Conservation (phyloP, 2,329 filamentous ascomycete species). For the Neofusicoccum ribis region DNA sequence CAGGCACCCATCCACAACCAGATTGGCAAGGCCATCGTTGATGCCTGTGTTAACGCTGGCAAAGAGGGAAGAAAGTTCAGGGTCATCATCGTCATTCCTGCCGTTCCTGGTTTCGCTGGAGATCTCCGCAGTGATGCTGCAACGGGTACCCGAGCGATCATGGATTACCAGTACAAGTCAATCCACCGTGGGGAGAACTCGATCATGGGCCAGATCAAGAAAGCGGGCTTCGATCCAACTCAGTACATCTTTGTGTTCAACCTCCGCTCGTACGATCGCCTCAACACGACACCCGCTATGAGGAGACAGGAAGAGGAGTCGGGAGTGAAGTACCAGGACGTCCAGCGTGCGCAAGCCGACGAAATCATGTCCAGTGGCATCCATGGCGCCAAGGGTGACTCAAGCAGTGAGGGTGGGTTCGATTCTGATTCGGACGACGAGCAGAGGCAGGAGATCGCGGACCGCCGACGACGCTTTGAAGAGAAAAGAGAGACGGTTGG, state of each 20-base stretch:
- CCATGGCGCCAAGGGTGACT: conserved; percentile 50
- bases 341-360: conserved; percentile 84
- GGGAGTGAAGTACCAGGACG: conserved; percentile 79
- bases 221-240: conserved; percentile 71
- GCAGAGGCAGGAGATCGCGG: conserved; percentile 47
- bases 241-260: conserved; percentile 94
- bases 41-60: conserved; percentile 78
- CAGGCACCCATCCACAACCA: conserved; percentile 84
- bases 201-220: conserved; percentile 77
- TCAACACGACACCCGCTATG: conserved; percentile 77
- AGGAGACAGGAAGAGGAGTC: conserved; percentile 76
- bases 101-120: conserved; percentile 90
- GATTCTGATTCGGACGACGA: conserved; percentile 27
- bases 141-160: conserved; percentile 82
- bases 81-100: conserved; percentile 86
- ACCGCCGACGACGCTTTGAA: conserved; percentile 49
- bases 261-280: conserved; percentile 84
- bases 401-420: conserved; percentile 29
- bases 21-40: conserved; percentile 85
- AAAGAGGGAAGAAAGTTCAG: conserved; percentile 86
- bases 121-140: conserved; percentile 83
- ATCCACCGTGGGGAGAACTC: conserved; percentile 90
- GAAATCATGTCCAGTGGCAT: conserved; percentile 79
- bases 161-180: conserved; percentile 98
- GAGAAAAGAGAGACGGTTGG: conserved; percentile 44